These are phyloP conservation scores for Erythrophleum fordii DNA, from an alignment of 306 rosid genomes.

Conservation along the genomic window DNA sequence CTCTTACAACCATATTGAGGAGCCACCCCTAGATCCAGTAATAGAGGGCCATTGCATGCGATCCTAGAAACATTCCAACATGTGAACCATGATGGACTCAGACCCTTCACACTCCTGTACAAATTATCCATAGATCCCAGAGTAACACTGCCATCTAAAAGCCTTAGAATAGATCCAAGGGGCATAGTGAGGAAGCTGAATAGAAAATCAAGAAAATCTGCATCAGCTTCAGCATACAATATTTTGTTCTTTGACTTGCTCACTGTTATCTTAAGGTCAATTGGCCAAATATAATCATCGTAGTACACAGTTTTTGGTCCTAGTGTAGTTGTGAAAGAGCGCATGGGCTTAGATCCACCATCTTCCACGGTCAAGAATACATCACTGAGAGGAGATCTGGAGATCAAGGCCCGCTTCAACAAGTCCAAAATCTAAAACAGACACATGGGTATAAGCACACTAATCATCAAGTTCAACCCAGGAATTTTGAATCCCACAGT, in stretches of 20 bases:
- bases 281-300: background rate
- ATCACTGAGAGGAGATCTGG: too few relatives aligned
- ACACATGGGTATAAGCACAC: too few relatives aligned
- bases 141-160: background rate
- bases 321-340: background rate
- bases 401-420: too few relatives aligned
- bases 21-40: background rate
- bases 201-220: too few relatives aligned
- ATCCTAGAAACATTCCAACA: too few relatives aligned
- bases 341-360: background rate
- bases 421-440: too few relatives aligned
- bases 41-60: background rate
- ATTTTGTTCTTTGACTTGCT: too few relatives aligned
- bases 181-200: constrained; percentile 26
- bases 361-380: background rate
- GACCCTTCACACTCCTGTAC: constrained; percentile 10
- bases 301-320: background rate
- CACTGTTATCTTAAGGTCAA: background rate
- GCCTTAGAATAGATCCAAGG: constrained; percentile 12
- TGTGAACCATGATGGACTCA: constrained; percentile 16
- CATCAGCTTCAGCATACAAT: too few relatives aligned
- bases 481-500: too few relatives aligned
- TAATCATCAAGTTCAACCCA: too few relatives aligned
- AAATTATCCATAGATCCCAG: constrained; percentile 15
- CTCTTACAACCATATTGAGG: background rate